These are phyloP conservation scores for Sistotremastrum niveocremeum DNA, from an alignment of 768 basidiomycete species.

Conservation along the genomic window DNA sequence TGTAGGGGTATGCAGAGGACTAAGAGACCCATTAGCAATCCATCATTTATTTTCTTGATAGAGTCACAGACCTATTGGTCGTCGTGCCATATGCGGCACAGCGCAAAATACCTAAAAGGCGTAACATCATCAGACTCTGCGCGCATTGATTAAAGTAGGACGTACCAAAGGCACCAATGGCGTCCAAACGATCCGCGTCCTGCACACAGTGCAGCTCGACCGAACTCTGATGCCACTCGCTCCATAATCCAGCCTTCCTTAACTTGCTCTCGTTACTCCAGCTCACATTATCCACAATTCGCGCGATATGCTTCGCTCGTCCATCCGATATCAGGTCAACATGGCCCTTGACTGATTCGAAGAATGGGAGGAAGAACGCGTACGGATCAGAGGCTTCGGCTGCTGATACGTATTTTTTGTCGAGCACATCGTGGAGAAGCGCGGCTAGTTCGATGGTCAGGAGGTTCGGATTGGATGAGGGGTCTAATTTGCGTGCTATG, in stretches of 20 bases:
- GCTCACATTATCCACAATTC: constrained; percentile 66
- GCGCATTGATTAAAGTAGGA: background rate
- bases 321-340: constrained; percentile 47
- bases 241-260: constrained; percentile 38
- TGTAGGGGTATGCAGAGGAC: constrained; percentile 31
- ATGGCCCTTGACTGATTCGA: constrained; percentile 23
- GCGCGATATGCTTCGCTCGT: constrained; percentile 39
- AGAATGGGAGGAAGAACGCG: constrained; percentile 55
- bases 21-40: constrained; percentile 12
- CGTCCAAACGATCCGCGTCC: constrained; percentile 68
- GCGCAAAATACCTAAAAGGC: constrained; percentile 40
- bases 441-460: constrained; percentile 73
- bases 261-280: constrained; percentile 76
- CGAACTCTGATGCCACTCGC: constrained; percentile 56
- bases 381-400: constrained; percentile 46
- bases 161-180: constrained; percentile 68
- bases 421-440: constrained; percentile 78
- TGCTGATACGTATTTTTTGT: constrained; percentile 68
- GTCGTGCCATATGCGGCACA: constrained; percentile 51
- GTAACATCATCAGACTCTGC: background rate
- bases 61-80: constrained; percentile 31
- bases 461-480: constrained; percentile 40
- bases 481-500: constrained; percentile 38
- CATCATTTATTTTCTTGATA: constrained; percentile 28
- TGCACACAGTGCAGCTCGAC: constrained; percentile 72